phyloP scores from a whole-genome alignment of 345 rosid genomes.

The Diplotaxis tenuifolia region DNA sequence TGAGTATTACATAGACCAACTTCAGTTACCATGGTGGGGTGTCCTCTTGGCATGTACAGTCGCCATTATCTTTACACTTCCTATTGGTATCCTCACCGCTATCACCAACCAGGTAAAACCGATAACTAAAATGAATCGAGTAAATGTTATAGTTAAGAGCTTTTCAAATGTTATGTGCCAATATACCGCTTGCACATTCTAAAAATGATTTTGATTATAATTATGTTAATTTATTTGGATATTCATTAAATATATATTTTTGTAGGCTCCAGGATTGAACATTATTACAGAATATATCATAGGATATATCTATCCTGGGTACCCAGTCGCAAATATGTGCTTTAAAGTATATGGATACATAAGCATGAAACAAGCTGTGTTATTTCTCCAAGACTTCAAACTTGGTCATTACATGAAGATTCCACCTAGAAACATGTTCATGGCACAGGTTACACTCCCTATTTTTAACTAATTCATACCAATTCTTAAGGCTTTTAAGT shows the following conservation, averaged over 20 bases:
- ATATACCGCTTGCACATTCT: background rate
- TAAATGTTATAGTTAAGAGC: background rate
- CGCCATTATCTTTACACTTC: slow-evolving; percentile 87
- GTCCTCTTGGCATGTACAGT: slow-evolving; percentile 78
- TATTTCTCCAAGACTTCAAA: slow-evolving; percentile 93
- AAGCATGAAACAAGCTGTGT: slow-evolving; percentile 86
- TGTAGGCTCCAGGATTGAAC: slow-evolving; percentile 87
- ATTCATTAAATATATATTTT: background rate
- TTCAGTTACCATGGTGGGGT: slow-evolving; percentile 99
- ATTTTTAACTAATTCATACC: background rate
- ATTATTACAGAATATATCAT: slow-evolving; percentile 88
- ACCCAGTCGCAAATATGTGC: slow-evolving; percentile 95
- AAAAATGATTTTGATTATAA: background rate
- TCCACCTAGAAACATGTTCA: slow-evolving; percentile 96
- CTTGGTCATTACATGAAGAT: slow-evolving; percentile 99
- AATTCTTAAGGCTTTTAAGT: background rate
- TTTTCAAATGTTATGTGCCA: background rate
- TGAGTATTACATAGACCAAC: slow-evolving; percentile 82
- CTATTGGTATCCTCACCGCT: slow-evolving; percentile 92
- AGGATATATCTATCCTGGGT: slow-evolving; percentile 94
- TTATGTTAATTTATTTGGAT: background rate
- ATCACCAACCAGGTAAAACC: slow-evolving; percentile 80
- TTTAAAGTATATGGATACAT: slow-evolving; percentile 97
- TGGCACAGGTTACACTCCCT: slow-evolving; percentile 69
- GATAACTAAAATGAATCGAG: background rate